Percentiles rank a stretch among this genome's conserved stretches.
phyloP scores from a whole-genome alignment of 2,329 filamentous ascomycete species.

The Pseudogymnoascus sp. region DNA sequence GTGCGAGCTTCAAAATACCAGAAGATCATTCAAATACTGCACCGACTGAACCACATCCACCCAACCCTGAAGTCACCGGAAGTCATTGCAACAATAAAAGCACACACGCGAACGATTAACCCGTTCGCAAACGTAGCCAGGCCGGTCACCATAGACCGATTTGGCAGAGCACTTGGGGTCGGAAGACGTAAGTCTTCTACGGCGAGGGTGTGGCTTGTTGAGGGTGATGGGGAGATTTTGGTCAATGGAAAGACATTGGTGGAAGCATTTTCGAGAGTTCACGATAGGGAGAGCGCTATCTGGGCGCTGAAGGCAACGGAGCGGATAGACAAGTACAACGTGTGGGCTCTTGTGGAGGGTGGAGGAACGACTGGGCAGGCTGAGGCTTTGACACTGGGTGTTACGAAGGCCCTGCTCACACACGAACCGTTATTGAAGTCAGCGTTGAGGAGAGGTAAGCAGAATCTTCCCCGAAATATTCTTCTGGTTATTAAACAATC shows the following conservation, averaged over 20 bases:
- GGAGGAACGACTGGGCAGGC: conserved; percentile 93
- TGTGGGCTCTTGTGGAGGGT: conserved; percentile 76
- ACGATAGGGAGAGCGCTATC: conserved; percentile 88
- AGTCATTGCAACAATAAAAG: conserved; percentile 53
- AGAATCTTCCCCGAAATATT: not conserved
- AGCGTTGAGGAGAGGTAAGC: conserved; percentile 77
- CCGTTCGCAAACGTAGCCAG: conserved; percentile 55
- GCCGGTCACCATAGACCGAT: conserved; percentile 60
- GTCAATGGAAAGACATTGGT: conserved; percentile 83
- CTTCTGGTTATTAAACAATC: conserved; percentile 25
- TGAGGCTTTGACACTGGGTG: conserved; percentile 82
- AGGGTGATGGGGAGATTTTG: conserved; percentile 82
- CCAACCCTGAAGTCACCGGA: conserved; percentile 64
- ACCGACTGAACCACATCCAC: conserved; percentile 77
- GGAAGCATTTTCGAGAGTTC: conserved; percentile 74
- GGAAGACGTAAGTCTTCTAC: conserved; percentile 82
- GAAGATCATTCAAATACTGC: conserved; percentile 64
- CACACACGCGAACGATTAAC: conserved; percentile 69
- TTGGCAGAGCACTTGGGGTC: conserved; percentile 69
- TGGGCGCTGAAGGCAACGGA: conserved; percentile 82
- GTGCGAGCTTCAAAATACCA: conserved; percentile 72
- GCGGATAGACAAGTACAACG: conserved; percentile 90
- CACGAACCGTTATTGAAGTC: conserved; percentile 92
- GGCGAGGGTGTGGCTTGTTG: conserved; percentile 79
- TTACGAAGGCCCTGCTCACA: conserved; percentile 77